Percentiles rank a stretch among this genome's conserved stretches.
Conservation (phyloP, 176 grass and related monocot species). For the Hordeum vulgare region DNA sequence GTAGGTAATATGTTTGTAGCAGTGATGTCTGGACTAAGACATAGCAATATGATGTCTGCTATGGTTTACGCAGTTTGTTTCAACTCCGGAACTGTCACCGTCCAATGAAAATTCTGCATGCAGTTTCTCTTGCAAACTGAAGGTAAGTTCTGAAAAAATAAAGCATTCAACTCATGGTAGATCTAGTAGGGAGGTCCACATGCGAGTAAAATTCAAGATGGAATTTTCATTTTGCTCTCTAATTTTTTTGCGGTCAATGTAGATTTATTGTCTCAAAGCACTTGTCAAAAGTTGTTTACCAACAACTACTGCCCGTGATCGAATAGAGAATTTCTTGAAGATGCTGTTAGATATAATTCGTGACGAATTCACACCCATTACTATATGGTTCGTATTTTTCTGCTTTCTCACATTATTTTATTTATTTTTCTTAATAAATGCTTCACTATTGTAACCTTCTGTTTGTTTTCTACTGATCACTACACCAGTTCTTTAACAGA, state of each 20-base stretch:
- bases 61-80: slow-evolving; percentile 43
- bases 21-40: slow-evolving; percentile 6
- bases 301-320: slow-evolving; percentile 21
- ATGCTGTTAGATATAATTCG: slow-evolving; percentile 66
- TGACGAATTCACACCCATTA: slow-evolving; percentile 51
- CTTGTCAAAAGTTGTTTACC: slow-evolving; percentile 78
- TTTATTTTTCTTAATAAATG: neutral
- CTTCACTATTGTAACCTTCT: slow-evolving; percentile 12
- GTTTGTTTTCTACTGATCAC: neutral
- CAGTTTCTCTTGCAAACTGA: slow-evolving; percentile 80
- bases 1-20: slow-evolving; percentile 33
- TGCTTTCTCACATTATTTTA: neutral
- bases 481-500: neutral
- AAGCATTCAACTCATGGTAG: slow-evolving; percentile 11
- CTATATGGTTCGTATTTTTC: slow-evolving; percentile 42
- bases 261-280: slow-evolving; percentile 90
- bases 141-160: slow-evolving; percentile 43
- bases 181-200: neutral
- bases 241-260: slow-evolving; percentile 21
- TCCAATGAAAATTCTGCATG: slow-evolving; percentile 34
- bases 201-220: slow-evolving; percentile 12
- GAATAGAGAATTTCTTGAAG: slow-evolving; percentile 50
- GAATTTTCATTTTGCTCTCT: neutral
- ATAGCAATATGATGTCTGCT: neutral
- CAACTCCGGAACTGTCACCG: slow-evolving; percentile 37